A percentile compares a stretch with the other conserved stretches of the same genome.
These are phyloP conservation scores for Lodderomyces elongisporus DNA, from an alignment of 1,139 yeast genomes.

Conservation along the genomic window DNA sequence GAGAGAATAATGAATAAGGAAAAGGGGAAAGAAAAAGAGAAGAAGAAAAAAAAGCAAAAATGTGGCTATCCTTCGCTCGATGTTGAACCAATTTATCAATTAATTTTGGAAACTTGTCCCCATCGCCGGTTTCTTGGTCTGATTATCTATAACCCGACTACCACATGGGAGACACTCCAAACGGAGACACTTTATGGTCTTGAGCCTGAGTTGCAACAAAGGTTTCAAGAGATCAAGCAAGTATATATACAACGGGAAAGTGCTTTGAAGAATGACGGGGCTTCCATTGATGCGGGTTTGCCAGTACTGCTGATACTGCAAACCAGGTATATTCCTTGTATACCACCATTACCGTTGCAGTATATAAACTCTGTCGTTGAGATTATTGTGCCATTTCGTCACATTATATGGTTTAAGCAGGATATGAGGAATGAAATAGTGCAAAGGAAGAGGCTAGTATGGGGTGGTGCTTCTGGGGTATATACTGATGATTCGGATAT, in stretches of 20 bases:
- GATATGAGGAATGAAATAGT: conserved; percentile 39
- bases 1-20: conserved; percentile 2
- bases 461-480: conserved; percentile 81
- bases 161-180: conserved; percentile 43
- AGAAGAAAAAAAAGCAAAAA: conserved; percentile 2
- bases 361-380: conserved; percentile 60
- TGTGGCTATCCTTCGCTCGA: conserved; percentile 31
- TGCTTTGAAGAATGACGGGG: conserved; percentile 7
- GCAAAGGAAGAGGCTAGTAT: conserved; percentile 54
- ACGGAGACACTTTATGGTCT: conserved; percentile 32
- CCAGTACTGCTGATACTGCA: conserved; percentile 7
- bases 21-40: conserved; percentile 2
- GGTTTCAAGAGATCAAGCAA: conserved; percentile 27
- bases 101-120: conserved; percentile 40
- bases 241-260: conserved; percentile 18
- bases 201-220: conserved; percentile 29
- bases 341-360: conserved; percentile 46
- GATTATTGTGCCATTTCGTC: conserved; percentile 54
- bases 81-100: conserved; percentile 41
- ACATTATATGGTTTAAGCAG: conserved; percentile 24
- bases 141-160: conserved; percentile 54
- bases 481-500: conserved; percentile 93
- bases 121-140: conserved; percentile 55
- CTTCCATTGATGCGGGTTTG: too few species aligned
- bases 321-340: conserved; percentile 31